Evolutionary conservation across 129 eudicot genomes (phyloP).

Genomic region (Lonicera japonica): DNA sequence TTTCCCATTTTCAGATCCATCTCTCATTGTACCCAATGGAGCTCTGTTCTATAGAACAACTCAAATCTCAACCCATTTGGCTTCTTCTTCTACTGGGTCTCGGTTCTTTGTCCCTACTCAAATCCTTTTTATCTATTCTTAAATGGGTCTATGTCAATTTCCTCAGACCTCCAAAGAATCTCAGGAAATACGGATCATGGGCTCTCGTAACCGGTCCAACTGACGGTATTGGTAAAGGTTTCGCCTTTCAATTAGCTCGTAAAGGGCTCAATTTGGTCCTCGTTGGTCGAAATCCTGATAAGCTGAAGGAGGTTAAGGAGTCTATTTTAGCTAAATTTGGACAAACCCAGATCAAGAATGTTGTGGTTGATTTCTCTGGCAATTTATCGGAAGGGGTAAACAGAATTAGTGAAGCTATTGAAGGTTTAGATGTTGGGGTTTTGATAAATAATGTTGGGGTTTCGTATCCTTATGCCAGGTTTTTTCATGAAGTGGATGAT

Average conservation of each 20-base stretch:
- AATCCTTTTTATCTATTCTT: conserved; percentile 38
- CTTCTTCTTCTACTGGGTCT: conserved; percentile 37
- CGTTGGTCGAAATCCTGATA: too few relatives aligned
- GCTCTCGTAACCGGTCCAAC: conserved; percentile 87
- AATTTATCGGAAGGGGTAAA: too few relatives aligned
- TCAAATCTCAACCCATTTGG: conserved; percentile 69
- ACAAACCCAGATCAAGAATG: too few relatives aligned
- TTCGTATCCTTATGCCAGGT: conserved; percentile 85
- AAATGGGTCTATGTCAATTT: conserved; percentile 79
- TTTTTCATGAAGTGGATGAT: conserved; percentile 91
- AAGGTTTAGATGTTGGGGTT: too few relatives aligned
- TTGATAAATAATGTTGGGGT: conserved; percentile 90
- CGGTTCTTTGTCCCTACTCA: conserved; percentile 35
- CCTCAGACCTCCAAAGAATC: conserved; percentile 67
- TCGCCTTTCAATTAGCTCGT: conserved; percentile 77
- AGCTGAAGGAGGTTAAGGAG: too few relatives aligned
- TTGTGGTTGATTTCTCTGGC: too few relatives aligned
- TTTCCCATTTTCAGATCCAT: conserved; percentile 1
- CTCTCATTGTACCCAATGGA: conserved; percentile 35
- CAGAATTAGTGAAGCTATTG: too few relatives aligned
- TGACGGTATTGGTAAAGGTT: conserved; percentile 85
- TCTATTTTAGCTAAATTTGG: conserved; percentile 44
- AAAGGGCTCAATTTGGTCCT: conserved; percentile 65
- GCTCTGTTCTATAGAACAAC: conserved; percentile 32
- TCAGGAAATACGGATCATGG: conserved; percentile 91